Percentiles rank a stretch among this genome's conserved stretches.
phyloP scores from a whole-genome alignment of 1,284 basidiomycete genomes.

The Pisolithus thermaeus region DNA sequence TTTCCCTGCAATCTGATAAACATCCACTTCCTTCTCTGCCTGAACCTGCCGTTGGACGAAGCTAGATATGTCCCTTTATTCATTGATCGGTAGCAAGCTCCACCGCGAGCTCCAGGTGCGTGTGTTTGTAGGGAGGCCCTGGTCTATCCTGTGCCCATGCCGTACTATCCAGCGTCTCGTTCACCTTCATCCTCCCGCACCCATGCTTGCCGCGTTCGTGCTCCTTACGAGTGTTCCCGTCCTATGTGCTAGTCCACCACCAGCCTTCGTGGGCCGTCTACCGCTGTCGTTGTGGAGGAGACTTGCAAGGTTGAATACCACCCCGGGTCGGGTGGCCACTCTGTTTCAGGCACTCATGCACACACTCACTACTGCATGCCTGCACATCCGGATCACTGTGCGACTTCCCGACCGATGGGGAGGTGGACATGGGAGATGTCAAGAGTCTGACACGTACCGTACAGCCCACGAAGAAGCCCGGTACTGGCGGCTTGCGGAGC shows the following conservation, averaged over 20 bases:
- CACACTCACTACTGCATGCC: conserved; percentile 12
- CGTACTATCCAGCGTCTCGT: conserved; percentile 5
- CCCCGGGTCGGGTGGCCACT: not conserved
- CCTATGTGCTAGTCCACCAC: not conserved
- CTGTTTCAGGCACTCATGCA: conserved; percentile 11
- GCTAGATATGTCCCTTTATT: no score
- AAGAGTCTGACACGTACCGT: conserved; percentile 12
- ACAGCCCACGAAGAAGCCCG: conserved; percentile 21
- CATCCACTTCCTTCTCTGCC: no score
- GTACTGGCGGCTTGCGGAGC: conserved; percentile 28
- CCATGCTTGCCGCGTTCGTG: conserved; percentile 7
- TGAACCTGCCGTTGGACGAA: no score
- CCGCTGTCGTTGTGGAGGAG: conserved; percentile 8
- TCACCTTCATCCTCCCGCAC: conserved; percentile 3
- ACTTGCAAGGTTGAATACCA: not conserved
- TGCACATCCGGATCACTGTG: conserved; percentile 12
- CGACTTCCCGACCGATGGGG: conserved; percentile 10
- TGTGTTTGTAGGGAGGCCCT: no score
- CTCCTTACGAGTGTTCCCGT: conserved; percentile 8
- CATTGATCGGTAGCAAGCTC: no score
- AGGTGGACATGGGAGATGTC: not conserved
- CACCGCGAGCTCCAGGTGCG: no score
- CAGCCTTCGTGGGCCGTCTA: conserved; percentile 17
- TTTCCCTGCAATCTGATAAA: no score
- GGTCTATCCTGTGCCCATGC: no score